These are phyloP conservation scores for Adiantum capillusveneris DNA, from an alignment of 75 land plant species.

Conservation along the genomic window DNA sequence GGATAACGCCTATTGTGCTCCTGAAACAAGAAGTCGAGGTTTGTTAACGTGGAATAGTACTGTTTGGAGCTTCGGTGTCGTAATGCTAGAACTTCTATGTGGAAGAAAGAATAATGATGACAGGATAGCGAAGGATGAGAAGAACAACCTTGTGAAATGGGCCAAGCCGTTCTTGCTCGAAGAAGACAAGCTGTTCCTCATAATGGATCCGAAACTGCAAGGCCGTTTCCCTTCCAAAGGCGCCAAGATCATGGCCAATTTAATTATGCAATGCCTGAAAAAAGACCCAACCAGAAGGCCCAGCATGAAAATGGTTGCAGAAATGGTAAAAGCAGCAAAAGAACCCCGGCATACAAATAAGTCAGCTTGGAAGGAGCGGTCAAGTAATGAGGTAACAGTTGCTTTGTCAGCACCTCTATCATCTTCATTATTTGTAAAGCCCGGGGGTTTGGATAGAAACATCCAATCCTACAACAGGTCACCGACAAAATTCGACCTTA, in stretches of 20 bases:
- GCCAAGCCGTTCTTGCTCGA: conserved; percentile 19
- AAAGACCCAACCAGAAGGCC: conserved; percentile 21
- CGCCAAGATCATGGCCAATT: conserved; percentile 17
- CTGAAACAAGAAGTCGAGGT: conserved; percentile 23
- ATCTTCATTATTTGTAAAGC: too few species aligned
- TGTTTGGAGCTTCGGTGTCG: conserved; percentile 46
- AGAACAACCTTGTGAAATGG: conserved; percentile 26
- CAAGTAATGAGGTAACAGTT: too few species aligned
- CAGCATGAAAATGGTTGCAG: conserved; percentile 23
- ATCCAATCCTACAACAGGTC: too few species aligned
- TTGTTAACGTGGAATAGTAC: conserved; percentile 20
- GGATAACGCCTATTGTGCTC: conserved; percentile 18
- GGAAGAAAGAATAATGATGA: conserved; percentile 17
- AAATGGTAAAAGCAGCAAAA: conserved; percentile 27
- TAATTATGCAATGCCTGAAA: conserved; percentile 22
- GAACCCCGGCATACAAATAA: conserved; percentile 8
- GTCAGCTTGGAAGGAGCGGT: too few species aligned
- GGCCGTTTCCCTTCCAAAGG: conserved; percentile 8
- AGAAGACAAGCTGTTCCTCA: conserved; percentile 16
- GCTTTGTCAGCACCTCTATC: too few species aligned
- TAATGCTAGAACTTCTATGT: conserved; percentile 38
- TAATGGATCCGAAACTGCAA: conserved; percentile 24
- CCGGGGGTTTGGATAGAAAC: too few species aligned
- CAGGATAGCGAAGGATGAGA: conserved; percentile 14
- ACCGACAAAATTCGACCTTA: too few species aligned